A percentile compares a stretch with the other conserved stretches of the same genome.
Evolutionary conservation across 1,284 basidiomycete genomes (phyloP).

Genomic region (Cryptococcus floricola): DNA sequence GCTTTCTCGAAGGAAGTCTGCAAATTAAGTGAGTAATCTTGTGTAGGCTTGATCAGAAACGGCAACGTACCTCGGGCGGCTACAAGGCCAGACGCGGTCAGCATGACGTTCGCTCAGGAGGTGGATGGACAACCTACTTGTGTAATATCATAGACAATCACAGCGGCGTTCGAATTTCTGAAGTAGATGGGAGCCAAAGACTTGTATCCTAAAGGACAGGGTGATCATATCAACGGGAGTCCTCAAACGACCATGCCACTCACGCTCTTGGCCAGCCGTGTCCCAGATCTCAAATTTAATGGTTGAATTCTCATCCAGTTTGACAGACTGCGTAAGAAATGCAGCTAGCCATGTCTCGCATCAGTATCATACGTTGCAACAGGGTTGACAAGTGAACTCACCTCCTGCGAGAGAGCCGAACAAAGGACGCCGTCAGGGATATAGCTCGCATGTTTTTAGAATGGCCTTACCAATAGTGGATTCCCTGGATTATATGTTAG

Average conservation of each 20-base stretch:
- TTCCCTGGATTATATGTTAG: conserved; percentile 29
- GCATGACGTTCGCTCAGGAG: conserved; percentile 2
- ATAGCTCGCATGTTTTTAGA: neutral
- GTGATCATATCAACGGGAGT: neutral
- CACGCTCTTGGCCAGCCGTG: conserved; percentile 52
- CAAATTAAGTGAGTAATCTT: neutral
- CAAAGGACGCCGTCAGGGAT: conserved; percentile 11
- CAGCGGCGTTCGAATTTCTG: conserved; percentile 95
- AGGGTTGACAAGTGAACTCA: conserved; percentile 5
- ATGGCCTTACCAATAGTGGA: conserved; percentile 44
- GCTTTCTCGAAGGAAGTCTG: conserved; percentile 82
- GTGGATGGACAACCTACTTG: conserved; percentile 50
- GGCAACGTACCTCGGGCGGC: conserved; percentile 30
- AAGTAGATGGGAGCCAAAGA: conserved; percentile 87
- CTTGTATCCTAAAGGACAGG: conserved; percentile 38
- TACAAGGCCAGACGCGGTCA: conserved; percentile 16
- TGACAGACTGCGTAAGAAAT: conserved; percentile 93
- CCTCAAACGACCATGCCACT: neutral
- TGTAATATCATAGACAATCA: conserved; percentile 96
- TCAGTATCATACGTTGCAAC: neutral
- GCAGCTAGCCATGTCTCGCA: conserved; percentile 59
- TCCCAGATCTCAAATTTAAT: conserved; percentile 99
- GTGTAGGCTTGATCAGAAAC: neutral
- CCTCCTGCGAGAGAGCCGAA: conserved; percentile 17
- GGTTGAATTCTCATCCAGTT: conserved; percentile 78